phyloP scores from a whole-genome alignment of 768 basidiomycete species.

The Phaeolepiota aurea region DNA sequence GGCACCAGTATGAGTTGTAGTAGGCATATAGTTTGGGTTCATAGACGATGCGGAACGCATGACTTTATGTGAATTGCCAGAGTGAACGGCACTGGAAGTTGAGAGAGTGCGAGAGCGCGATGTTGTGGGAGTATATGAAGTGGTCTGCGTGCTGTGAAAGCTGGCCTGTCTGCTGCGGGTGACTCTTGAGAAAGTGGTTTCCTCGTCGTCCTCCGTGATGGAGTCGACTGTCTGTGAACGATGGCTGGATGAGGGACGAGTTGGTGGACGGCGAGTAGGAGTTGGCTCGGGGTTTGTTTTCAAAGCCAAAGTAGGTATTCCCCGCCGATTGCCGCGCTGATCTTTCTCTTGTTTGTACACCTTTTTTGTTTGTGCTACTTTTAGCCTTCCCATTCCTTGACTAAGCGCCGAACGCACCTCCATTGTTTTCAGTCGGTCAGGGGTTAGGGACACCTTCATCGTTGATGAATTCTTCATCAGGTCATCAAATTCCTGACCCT shows the following conservation, averaged over 20 bases:
- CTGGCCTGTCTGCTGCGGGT: conserved; percentile 38
- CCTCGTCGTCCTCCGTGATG: conserved; percentile 61
- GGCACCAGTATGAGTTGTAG: conserved; percentile 15
- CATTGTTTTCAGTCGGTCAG: conserved; percentile 87
- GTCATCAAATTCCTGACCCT: conserved; percentile 90
- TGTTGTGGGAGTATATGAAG: conserved; percentile 20
- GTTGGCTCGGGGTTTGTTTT: conserved; percentile 21
- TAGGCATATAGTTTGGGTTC: conserved; percentile 20
- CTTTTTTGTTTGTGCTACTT: conserved; percentile 28
- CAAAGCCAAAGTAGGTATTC: conserved; percentile 23
- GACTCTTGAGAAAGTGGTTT: conserved; percentile 21
- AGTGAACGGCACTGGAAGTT: conserved; percentile 23
- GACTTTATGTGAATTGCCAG: conserved; percentile 16
- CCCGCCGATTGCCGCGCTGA: conserved; percentile 32
- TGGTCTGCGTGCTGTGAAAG: conserved; percentile 29
- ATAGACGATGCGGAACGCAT: conserved; percentile 17
- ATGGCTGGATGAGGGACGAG: conserved; percentile 24
- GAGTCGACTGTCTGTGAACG: conserved; percentile 53
- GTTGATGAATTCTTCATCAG: conserved; percentile 85
- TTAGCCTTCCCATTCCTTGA: conserved; percentile 12
- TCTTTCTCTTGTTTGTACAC: conserved; percentile 71
- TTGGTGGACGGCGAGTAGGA: conserved; percentile 20
- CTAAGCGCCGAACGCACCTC: conserved; percentile 57
- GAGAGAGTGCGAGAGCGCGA: conserved; percentile 33
- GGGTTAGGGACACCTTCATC: conserved; percentile 93